Conservation (phyloP, 345 rosid species). For the Lagerstroemia speciosa region DNA sequence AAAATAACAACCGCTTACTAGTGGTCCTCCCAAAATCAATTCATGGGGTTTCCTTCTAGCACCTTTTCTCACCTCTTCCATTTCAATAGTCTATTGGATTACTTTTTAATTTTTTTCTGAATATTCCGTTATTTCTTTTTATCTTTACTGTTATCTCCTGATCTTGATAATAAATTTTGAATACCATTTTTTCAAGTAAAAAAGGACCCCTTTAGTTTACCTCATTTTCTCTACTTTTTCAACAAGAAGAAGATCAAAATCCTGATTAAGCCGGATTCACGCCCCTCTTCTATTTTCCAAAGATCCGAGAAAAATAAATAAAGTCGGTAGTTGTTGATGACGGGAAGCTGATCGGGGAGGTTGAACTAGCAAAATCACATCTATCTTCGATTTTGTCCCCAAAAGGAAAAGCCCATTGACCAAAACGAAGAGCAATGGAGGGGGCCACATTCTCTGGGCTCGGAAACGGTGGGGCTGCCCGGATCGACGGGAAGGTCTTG, state of each 20-base stretch:
- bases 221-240: not conserved
- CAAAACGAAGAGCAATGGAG: conserved; percentile 30
- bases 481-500: conserved; percentile 47
- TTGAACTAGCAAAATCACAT: not conserved
- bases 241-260: too few species aligned
- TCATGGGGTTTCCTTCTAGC: too few species aligned
- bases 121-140: too few species aligned
- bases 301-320: not conserved
- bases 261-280: too few species aligned
- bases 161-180: not conserved
- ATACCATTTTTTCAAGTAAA: not conserved
- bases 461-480: conserved; percentile 30
- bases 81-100: too few species aligned
- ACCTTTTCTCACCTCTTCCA: too few species aligned
- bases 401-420: not conserved
- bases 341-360: not conserved
- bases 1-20: too few species aligned
- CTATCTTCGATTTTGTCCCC: not conserved
- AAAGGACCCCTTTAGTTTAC: not conserved
- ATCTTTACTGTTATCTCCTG: not conserved
- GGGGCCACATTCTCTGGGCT: conserved; percentile 44
- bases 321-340: not conserved
- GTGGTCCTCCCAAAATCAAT: too few species aligned
- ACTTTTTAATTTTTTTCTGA: too few species aligned
- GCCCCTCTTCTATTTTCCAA: not conserved